phyloP scores from a whole-genome alignment of 2,329 filamentous ascomycete species.

The Leptoxyphium fumago region DNA sequence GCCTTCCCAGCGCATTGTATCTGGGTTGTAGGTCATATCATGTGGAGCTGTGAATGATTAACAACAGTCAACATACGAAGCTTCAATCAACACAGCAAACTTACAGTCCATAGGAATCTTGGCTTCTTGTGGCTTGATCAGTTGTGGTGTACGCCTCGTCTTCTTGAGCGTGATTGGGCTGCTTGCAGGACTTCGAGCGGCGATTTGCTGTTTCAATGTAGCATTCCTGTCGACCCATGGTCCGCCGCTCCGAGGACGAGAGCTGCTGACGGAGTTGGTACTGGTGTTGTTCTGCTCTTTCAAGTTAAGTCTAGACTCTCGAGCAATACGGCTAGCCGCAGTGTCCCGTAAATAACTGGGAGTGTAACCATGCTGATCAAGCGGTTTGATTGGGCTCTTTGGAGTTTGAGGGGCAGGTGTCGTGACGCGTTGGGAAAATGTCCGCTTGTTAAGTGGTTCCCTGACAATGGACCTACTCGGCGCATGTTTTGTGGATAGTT shows the following conservation, averaged over 20 bases:
- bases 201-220: slow-evolving; percentile 45
- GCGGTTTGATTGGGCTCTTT: slow-evolving; percentile 34
- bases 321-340: slow-evolving; percentile 48
- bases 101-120: slow-evolving; percentile 40
- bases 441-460: background rate
- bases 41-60: slow-evolving; percentile 50
- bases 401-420: slow-evolving; percentile 38
- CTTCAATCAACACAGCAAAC: background rate
- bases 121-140: slow-evolving; percentile 72
- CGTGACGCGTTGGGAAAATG: slow-evolving; percentile 13
- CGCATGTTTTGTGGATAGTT: slow-evolving; percentile 7
- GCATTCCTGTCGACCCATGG: slow-evolving; percentile 38
- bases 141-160: slow-evolving; percentile 49
- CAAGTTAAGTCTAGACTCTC: slow-evolving; percentile 26
- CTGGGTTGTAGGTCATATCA: slow-evolving; percentile 91
- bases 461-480: background rate
- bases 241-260: slow-evolving; percentile 29
- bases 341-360: slow-evolving; percentile 54
- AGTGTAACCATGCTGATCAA: slow-evolving; percentile 30
- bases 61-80: no score
- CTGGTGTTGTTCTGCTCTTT: slow-evolving; percentile 27
- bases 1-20: slow-evolving; percentile 81
- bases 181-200: slow-evolving; percentile 34
- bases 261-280: slow-evolving; percentile 35
- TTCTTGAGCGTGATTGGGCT: slow-evolving; percentile 35